phyloP scores from a whole-genome alignment of 805 yeast genomes.

The Kluyveromyces aestuarii region DNA sequence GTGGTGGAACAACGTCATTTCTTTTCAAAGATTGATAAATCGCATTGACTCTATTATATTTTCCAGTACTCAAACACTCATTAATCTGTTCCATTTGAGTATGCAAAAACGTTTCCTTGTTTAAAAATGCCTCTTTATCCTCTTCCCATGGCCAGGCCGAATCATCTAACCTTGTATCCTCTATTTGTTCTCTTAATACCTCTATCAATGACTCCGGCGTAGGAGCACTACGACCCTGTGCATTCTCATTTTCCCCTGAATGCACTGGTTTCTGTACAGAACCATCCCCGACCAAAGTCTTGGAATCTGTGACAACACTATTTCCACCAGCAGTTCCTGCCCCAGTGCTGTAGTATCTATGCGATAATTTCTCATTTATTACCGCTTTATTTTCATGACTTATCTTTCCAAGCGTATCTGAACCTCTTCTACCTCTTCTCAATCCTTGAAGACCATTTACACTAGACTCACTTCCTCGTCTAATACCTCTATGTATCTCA shows the following conservation, averaged over 20 bases:
- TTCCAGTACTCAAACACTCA: constrained; percentile 16
- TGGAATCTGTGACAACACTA: background rate
- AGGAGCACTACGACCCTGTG: background rate
- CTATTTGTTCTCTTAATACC: background rate
- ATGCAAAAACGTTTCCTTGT: constrained; percentile 23
- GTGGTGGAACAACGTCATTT: constrained; percentile 39
- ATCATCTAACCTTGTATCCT: constrained; percentile 3
- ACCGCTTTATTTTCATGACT: constrained; percentile 9
- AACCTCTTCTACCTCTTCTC: background rate
- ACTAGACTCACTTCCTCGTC: constrained; percentile 2
- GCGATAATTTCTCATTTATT: constrained; percentile 12
- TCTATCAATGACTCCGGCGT: background rate
- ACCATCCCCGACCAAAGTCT: constrained; percentile 2
- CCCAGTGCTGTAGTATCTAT: constrained; percentile 8
- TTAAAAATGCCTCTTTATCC: constrained; percentile 24
- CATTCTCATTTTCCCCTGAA: background rate
- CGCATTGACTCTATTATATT: constrained; percentile 31
- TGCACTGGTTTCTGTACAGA: background rate
- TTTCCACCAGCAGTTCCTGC: background rate
- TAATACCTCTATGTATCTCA: background rate
- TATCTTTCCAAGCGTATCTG: background rate
- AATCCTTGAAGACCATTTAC: background rate
- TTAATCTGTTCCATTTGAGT: constrained; percentile 27
- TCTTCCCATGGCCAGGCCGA: constrained; percentile 22
- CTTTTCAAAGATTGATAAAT: constrained; percentile 34